These are phyloP conservation scores for Coprinellus aureogranulatus DNA, from an alignment of 768 basidiomycete genomes.

Conservation along the genomic window DNA sequence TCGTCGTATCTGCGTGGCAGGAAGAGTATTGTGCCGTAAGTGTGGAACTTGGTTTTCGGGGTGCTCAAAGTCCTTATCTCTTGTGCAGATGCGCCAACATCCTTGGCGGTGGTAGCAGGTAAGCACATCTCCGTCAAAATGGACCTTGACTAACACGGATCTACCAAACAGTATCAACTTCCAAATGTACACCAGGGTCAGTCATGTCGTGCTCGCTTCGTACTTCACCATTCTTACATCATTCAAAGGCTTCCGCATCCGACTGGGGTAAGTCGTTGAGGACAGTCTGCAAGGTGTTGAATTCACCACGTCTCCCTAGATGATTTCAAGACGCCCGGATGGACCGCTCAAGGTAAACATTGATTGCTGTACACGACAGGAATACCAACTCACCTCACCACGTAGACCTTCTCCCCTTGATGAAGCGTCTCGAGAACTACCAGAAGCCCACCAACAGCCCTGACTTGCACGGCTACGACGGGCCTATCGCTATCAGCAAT, in stretches of 20 bases:
- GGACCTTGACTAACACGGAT: too few relatives aligned
- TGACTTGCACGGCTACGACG: conserved; percentile 65
- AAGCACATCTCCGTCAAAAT: conserved; percentile 13
- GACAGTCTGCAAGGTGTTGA: neutral
- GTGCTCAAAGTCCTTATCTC: neutral
- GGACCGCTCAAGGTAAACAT: conserved; percentile 56
- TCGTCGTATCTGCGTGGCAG: conserved; percentile 62
- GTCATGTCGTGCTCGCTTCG: neutral
- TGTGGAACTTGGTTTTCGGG: neutral
- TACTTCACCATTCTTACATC: neutral
- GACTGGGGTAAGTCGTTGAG: conserved; percentile 54
- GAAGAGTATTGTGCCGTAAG: conserved; percentile 66
- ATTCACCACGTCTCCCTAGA: conserved; percentile 34
- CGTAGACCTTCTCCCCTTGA: conserved; percentile 67
- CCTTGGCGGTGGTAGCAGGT: conserved; percentile 57
- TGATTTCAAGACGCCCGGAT: conserved; percentile 70
- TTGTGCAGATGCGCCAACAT: conserved; percentile 60
- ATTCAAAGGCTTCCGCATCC: conserved; percentile 58
- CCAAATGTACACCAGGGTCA: conserved; percentile 70
- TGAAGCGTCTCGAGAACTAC: conserved; percentile 79
- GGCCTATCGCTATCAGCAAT: conserved; percentile 72
- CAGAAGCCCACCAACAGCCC: conserved; percentile 66
- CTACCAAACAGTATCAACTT: too few relatives aligned
- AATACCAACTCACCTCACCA: neutral
- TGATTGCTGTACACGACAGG: neutral